phyloP scores from a whole-genome alignment of 2,329 filamentous ascomycete species.

The Scedosporium aurantiacum region DNA sequence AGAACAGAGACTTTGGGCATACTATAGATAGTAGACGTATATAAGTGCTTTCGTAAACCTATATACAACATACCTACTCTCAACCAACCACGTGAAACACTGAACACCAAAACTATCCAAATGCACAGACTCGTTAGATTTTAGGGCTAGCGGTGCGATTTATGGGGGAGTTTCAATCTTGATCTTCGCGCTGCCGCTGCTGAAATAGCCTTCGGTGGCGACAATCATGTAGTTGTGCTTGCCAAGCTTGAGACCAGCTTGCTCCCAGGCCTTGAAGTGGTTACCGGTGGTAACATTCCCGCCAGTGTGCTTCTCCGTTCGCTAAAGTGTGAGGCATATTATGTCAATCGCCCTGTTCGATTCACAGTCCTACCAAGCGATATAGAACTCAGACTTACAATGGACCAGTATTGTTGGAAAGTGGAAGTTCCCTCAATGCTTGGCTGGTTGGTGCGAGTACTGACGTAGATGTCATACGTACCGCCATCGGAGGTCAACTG shows the following conservation, averaged over 20 bases:
- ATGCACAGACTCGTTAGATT: too few relatives aligned
- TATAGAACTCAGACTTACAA: slow-evolving; percentile 13
- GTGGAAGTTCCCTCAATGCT: slow-evolving; percentile 36
- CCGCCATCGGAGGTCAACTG: slow-evolving; percentile 24
- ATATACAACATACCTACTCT: too few relatives aligned
- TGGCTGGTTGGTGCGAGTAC: slow-evolving; percentile 28
- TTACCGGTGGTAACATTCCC: slow-evolving; percentile 37
- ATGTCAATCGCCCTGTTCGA: too few relatives aligned
- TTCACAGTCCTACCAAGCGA: background rate
- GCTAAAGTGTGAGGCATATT: slow-evolving; percentile 7
- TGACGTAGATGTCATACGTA: slow-evolving; percentile 25
- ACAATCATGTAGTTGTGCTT: slow-evolving; percentile 41
- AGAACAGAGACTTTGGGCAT: too few relatives aligned
- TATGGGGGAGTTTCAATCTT: slow-evolving; percentile 22
- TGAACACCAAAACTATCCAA: too few relatives aligned
- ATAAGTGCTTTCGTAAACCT: too few relatives aligned
- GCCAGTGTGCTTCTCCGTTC: slow-evolving; percentile 34
- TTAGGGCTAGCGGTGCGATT: background rate
- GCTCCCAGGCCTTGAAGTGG: slow-evolving; percentile 43
- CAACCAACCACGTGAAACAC: too few relatives aligned
- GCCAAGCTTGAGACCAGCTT: slow-evolving; percentile 35
- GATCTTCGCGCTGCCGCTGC: slow-evolving; percentile 34
- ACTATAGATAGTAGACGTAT: too few relatives aligned
- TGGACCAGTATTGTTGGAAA: slow-evolving; percentile 42
- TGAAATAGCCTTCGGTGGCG: slow-evolving; percentile 42